phyloP scores from a whole-genome alignment of 345 rosid genomes.

The Rhodamnia argentea region DNA sequence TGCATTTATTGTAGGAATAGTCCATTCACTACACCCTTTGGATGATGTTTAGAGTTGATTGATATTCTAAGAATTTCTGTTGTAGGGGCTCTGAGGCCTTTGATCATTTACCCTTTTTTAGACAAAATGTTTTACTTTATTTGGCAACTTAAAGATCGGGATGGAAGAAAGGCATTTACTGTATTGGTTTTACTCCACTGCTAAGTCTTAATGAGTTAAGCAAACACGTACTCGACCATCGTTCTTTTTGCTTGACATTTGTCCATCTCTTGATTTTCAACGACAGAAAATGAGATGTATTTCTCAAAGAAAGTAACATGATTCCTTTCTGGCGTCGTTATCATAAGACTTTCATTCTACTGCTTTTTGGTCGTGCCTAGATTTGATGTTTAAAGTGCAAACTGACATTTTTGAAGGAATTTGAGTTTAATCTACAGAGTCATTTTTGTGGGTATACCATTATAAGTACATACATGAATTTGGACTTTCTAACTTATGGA shows the following conservation, averaged over 20 bases:
- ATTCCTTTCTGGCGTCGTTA: background rate
- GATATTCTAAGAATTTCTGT: background rate
- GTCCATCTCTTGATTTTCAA: background rate
- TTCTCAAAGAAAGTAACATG: background rate
- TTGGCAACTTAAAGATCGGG: background rate
- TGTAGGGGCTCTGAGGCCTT: background rate
- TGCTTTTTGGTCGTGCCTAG: background rate
- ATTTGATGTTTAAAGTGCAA: background rate
- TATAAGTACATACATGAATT: background rate
- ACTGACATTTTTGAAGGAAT: background rate
- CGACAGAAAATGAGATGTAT: background rate
- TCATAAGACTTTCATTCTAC: background rate
- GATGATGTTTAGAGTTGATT: background rate
- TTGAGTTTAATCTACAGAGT: background rate
- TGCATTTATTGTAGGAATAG: background rate
- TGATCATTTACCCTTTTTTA: background rate
- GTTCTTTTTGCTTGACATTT: background rate
- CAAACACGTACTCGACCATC: background rate
- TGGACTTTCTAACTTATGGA: background rate
- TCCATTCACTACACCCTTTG: background rate
- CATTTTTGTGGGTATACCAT: background rate
- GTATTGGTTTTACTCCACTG: background rate
- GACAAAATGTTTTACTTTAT: background rate
- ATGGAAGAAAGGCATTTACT: background rate
- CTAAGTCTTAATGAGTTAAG: background rate